A percentile compares a stretch with the other conserved stretches of the same genome.
phyloP scores from a whole-genome alignment of 2,329 filamentous ascomycete genomes.

The Phialophora chinensis region DNA sequence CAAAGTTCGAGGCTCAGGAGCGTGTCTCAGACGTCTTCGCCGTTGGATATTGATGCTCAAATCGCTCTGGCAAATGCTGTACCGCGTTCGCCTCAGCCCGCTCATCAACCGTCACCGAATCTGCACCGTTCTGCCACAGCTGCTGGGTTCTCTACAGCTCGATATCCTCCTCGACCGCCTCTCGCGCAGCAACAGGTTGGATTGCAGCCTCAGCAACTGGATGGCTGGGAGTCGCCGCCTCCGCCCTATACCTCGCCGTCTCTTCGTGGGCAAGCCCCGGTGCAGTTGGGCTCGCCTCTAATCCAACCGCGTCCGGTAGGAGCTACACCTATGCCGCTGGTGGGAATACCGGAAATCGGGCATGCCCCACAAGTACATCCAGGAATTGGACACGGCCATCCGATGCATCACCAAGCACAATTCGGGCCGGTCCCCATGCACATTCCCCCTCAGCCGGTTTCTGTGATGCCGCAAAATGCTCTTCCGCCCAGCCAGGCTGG shows the following conservation, averaged over 20 bases:
- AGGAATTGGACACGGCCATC: conserved; percentile 13
- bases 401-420: conserved; percentile 19
- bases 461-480: conserved; percentile 6
- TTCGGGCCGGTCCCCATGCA: conserved; percentile 40
- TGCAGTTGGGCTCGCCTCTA: conserved; percentile 19
- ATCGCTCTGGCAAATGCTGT: conserved; percentile 24
- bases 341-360: conserved; percentile 31
- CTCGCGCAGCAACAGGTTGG: conserved; percentile 32
- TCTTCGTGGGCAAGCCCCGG: conserved; percentile 12
- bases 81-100: conserved; percentile 6
- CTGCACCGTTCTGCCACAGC: conserved; percentile 52
- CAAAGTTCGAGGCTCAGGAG: conserved; percentile 26
- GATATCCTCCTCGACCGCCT: conserved; percentile 60
- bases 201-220: conserved; percentile 15
- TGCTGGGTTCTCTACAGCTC: conserved; percentile 71
- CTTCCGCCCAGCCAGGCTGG: conserved; percentile 1
- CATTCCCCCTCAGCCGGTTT: not conserved
- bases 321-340: conserved; percentile 14
- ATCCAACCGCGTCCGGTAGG: conserved; percentile 25
- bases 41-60: conserved; percentile 47
- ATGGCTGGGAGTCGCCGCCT: conserved; percentile 39
- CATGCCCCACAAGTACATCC: conserved; percentile 16
- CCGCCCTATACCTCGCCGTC: conserved; percentile 34
- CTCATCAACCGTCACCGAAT: conserved; percentile 21
- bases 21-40: conserved; percentile 37